Base-by-base conservation (phyloP, 1,139 yeast genomes). In the Suhomyces coccinellae region DNA sequence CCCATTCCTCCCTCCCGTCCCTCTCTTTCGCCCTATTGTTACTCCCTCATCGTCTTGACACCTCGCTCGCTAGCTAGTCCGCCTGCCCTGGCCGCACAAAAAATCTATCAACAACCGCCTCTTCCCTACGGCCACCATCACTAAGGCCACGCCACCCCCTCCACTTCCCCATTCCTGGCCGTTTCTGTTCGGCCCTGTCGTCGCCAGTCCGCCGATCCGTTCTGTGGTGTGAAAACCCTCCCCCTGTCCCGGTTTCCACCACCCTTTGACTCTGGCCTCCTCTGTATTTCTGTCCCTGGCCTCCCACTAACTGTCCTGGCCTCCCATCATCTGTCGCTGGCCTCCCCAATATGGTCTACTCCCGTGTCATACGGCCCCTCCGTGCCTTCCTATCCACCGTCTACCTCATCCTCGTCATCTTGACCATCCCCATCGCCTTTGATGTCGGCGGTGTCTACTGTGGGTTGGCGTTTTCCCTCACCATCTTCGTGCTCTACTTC, bases 351-450 rank as follows among this genome's bases (percentile, higher is more conserved):
- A 36, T 36, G 39, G 24, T 30, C 12, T 10, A 11, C 29, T 28
- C 14, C 39, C 29, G 26, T n/a, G n/a, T 36, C 17, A 16, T 29
- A 20, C 30, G 56, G 44, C 38, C 50, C 9, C 38, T 58, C 15
- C 53, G 72, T 46, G 67, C 63, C 44, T 41, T 79, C 20, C 70
- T 83, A 46, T 80, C 87, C 2, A 65, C 83, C 3, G 62, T 82
- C 33, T 85, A 85, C 60, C 73, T 89, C 45, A 67, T 81, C 13
- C 77, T 89, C 41, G 82, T 89, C 17, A 79, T 93, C 38, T 73
- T 91, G 31, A 87, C 97, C 1, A 85, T 93, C 14, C 98, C 98
- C 6, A 75, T 93, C 51, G 89, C 97, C n/a, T 93, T 93, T 66
- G 97, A 91, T 60, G 85, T 89, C 29, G 98, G 98, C 13, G 98